These are phyloP conservation scores for Daldinia caldariorum DNA, from an alignment of 495 filamentous ascomycete species.

Conservation along the genomic window DNA sequence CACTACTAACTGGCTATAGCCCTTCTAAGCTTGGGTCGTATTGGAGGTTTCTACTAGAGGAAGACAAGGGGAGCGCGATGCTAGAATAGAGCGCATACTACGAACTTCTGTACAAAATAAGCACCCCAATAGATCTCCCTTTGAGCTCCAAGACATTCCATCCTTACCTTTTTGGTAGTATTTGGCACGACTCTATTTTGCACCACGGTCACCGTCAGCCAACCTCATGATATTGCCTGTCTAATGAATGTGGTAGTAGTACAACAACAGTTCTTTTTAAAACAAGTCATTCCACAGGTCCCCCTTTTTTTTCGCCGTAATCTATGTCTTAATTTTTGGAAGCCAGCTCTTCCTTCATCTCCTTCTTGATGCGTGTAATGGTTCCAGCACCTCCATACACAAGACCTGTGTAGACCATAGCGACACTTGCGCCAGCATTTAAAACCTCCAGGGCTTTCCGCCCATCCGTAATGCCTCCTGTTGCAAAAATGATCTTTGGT, in stretches of 20 bases:
- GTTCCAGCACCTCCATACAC: slow-evolving; percentile 89
- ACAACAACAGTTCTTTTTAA: slow-evolving; percentile 11
- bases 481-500: slow-evolving; percentile 89
- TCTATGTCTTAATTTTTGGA: slow-evolving; percentile 22
- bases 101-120: slow-evolving; percentile 42
- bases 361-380: slow-evolving; percentile 83
- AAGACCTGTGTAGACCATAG: slow-evolving; percentile 82
- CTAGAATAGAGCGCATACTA: slow-evolving; percentile 37
- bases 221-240: slow-evolving; percentile 36
- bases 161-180: slow-evolving; percentile 10
- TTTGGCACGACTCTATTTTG: slow-evolving; percentile 20
- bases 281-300: slow-evolving; percentile 5
- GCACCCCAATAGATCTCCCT: slow-evolving; percentile 47
- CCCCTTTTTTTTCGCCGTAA: not conserved
- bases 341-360: slow-evolving; percentile 69
- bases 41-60: slow-evolving; percentile 23
- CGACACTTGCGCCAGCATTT: slow-evolving; percentile 85
- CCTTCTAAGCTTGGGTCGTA: slow-evolving; percentile 53
- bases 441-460: slow-evolving; percentile 79
- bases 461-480: slow-evolving; percentile 88
- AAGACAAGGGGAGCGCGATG: slow-evolving; percentile 19
- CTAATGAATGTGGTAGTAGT: slow-evolving; percentile 39
- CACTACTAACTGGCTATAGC: slow-evolving; percentile 40
- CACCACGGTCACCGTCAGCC: slow-evolving; percentile 1
- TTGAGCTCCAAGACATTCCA: slow-evolving; percentile 15